phyloP scores from a whole-genome alignment of 192 early-diverging fungal genomes.

The Podila epigama region DNA sequence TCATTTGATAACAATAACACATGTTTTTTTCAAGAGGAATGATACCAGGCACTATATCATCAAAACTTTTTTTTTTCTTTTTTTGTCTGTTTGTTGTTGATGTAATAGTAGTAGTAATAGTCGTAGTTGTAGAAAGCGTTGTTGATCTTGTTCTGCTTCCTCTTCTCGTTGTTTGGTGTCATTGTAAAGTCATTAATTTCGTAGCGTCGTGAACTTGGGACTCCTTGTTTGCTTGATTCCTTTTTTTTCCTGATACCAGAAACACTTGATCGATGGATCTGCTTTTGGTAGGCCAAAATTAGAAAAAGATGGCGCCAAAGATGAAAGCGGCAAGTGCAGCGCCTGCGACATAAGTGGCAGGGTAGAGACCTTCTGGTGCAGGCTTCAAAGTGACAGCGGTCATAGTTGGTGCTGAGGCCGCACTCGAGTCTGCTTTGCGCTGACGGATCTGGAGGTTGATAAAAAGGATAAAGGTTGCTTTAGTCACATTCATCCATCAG shows the following conservation, averaged over 20 bases:
- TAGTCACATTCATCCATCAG: background rate
- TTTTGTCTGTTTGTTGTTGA: no score
- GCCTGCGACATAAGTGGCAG: slow-evolving; percentile 64
- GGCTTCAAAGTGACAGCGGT: slow-evolving; percentile 37
- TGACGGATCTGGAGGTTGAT: slow-evolving; percentile 28
- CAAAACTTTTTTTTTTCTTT: no score
- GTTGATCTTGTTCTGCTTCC: no score
- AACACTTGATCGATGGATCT: background rate
- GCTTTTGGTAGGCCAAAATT: no score
- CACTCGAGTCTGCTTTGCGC: slow-evolving; percentile 23
- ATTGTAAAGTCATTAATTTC: no score
- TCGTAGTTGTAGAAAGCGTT: no score
- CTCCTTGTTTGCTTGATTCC: no score
- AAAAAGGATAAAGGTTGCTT: background rate
- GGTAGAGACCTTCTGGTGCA: slow-evolving; percentile 64
- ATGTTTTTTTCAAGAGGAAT: no score
- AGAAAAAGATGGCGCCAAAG: slow-evolving; percentile 72
- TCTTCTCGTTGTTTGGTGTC: no score
- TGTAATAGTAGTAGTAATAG: no score
- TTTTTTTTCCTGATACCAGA: background rate
- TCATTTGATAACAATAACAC: background rate
- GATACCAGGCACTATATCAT: no score
- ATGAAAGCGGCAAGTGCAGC: slow-evolving; percentile 68
- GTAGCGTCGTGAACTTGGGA: no score
- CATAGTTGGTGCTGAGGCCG: slow-evolving; percentile 24